Evolutionary conservation across 2,329 filamentous ascomycete genomes (phyloP).

Genomic region (Paraphoma sp.): DNA sequence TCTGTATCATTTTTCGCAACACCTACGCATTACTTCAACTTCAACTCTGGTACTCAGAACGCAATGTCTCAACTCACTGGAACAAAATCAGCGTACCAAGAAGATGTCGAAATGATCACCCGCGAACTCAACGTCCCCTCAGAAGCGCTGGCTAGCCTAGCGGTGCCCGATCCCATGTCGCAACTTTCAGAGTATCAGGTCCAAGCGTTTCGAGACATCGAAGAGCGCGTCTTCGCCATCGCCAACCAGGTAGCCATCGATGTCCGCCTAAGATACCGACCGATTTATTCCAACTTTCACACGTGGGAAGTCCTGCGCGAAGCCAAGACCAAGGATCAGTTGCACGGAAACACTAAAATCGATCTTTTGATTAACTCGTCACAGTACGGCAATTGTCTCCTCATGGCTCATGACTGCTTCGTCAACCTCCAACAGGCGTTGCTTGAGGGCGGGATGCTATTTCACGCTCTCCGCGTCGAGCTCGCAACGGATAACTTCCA

Average conservation of each 20-base stretch:
- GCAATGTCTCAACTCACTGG: no score
- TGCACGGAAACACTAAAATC: no score
- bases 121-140: no score
- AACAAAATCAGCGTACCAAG: no score
- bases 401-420: constrained; percentile 1
- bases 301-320: background rate
- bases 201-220: background rate
- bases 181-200: no score
- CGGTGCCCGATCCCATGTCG: no score
- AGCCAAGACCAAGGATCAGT: background rate
- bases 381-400: background rate
- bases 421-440: background rate
- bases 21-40: no score
- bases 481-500: background rate
- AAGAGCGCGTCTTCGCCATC: background rate
- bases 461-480: background rate
- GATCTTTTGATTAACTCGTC: background rate
- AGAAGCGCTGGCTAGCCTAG: no score
- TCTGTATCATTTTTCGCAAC: no score
- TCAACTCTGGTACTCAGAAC: no score
- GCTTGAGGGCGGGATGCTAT: background rate
- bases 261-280: background rate
- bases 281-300: constrained; percentile 2
- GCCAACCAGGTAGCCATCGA: background rate
- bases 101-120: no score